These are phyloP conservation scores for Yarrowia keelungensis DNA, from an alignment of 805 yeast species.

Conservation along the genomic window DNA sequence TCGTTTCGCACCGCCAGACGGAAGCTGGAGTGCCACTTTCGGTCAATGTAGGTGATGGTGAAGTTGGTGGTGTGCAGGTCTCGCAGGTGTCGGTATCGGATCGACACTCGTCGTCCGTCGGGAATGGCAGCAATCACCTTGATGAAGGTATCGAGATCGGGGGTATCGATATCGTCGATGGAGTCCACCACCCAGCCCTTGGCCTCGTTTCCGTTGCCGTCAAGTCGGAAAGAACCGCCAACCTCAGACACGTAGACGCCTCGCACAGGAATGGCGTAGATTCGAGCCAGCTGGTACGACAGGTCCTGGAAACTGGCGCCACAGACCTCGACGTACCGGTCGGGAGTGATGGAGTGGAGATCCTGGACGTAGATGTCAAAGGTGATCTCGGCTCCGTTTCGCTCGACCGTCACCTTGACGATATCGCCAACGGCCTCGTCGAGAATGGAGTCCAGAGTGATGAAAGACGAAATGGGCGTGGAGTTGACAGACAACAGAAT, in stretches of 20 bases:
- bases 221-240: conserved; percentile 68
- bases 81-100: conserved; percentile 75
- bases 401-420: conserved; percentile 65
- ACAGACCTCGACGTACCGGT: conserved; percentile 76
- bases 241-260: conserved; percentile 86
- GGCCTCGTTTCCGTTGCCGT: conserved; percentile 53
- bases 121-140: conserved; percentile 81
- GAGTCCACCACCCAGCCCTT: conserved; percentile 84
- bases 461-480: conserved; percentile 67
- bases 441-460: conserved; percentile 80
- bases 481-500: conserved; percentile 77
- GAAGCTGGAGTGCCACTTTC: conserved; percentile 83
- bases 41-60: conserved; percentile 72
- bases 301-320: conserved; percentile 88
- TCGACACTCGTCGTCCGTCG: conserved; percentile 72
- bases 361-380: conserved; percentile 69
- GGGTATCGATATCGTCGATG: conserved; percentile 74
- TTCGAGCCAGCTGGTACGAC: conserved; percentile 87
- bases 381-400: conserved; percentile 70
- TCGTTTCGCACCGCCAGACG: conserved; percentile 69
- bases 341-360: conserved; percentile 82
- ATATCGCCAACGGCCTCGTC: conserved; percentile 71
- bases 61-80: conserved; percentile 79
- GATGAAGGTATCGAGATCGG: conserved; percentile 75
- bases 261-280: conserved; percentile 78